Evolutionary conservation across 345 rosid species (phyloP).

Genomic region (Laguncularia racemosa): DNA sequence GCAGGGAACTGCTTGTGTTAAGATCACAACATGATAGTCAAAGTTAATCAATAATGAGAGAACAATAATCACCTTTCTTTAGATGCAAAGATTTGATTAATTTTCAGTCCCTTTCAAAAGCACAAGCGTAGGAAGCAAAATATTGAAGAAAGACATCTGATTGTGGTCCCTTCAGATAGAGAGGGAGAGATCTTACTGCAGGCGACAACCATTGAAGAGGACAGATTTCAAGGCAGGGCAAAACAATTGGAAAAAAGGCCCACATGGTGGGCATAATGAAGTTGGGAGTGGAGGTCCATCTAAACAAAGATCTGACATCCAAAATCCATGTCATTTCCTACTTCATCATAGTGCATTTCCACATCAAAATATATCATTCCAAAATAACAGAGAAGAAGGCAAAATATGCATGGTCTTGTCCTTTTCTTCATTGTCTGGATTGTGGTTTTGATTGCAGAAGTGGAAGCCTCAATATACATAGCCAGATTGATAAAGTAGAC

Average conservation of each 20-base stretch:
- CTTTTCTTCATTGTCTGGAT: too few relatives aligned
- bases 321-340: slow-evolving; percentile 36
- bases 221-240: too few relatives aligned
- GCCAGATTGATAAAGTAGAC: too few relatives aligned
- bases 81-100: neutral
- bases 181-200: neutral
- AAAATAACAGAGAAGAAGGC: too few relatives aligned
- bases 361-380: slow-evolving; percentile 11
- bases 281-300: slow-evolving; percentile 29
- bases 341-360: slow-evolving; percentile 34
- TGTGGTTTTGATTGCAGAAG: too few relatives aligned
- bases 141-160: slow-evolving; percentile 1
- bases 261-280: slow-evolving; percentile 15
- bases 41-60: too few relatives aligned
- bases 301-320: slow-evolving; percentile 25
- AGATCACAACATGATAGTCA: too few relatives aligned
- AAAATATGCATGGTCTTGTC: too few relatives aligned
- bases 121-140: neutral
- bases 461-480: too few relatives aligned
- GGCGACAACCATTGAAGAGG: too few relatives aligned
- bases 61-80: neutral
- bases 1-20: too few relatives aligned
- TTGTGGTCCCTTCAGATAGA: slow-evolving; percentile 1
- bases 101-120: neutral
- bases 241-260: neutral